Evolutionary conservation across 371 early-diverging fungal species (phyloP).

Genomic region (Parasitella parasitica): DNA sequence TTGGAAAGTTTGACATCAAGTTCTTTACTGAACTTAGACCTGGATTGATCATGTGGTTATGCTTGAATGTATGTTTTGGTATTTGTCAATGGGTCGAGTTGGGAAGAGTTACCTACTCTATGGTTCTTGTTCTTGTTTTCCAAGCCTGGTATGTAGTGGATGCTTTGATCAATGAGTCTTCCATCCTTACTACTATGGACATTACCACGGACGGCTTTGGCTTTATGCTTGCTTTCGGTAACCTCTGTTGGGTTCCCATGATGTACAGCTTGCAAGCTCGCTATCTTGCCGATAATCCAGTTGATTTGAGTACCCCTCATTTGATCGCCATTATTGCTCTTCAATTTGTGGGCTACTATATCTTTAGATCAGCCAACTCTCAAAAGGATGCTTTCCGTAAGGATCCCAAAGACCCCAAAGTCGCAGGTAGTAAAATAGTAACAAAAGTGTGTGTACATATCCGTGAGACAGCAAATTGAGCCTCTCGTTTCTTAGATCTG

Average conservation of each 20-base stretch:
- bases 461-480: not conserved
- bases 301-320: conserved; percentile 42
- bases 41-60: conserved; percentile 82
- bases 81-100: conserved; percentile 72
- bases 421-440: conserved; percentile 44
- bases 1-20: conserved; percentile 86
- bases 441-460: not conserved
- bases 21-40: conserved; percentile 90
- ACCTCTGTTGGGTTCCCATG: conserved; percentile 88
- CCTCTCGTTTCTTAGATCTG: conserved; percentile 45
- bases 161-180: conserved; percentile 75
- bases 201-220: conserved; percentile 94
- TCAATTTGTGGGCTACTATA: conserved; percentile 69
- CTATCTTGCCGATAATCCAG: conserved; percentile 74
- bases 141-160: conserved; percentile 87
- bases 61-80: conserved; percentile 75
- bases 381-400: conserved; percentile 88
- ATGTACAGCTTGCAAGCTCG: conserved; percentile 88
- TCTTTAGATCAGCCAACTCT: conserved; percentile 86
- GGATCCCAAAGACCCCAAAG: conserved; percentile 64
- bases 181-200: conserved; percentile 94
- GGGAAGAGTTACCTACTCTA: conserved; percentile 73
- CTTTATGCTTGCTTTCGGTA: conserved; percentile 89
- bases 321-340: conserved; percentile 53
- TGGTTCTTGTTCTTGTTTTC: conserved; percentile 73